phyloP scores from a whole-genome alignment of 148 eudicot genomes.

The Camellia japonica region DNA sequence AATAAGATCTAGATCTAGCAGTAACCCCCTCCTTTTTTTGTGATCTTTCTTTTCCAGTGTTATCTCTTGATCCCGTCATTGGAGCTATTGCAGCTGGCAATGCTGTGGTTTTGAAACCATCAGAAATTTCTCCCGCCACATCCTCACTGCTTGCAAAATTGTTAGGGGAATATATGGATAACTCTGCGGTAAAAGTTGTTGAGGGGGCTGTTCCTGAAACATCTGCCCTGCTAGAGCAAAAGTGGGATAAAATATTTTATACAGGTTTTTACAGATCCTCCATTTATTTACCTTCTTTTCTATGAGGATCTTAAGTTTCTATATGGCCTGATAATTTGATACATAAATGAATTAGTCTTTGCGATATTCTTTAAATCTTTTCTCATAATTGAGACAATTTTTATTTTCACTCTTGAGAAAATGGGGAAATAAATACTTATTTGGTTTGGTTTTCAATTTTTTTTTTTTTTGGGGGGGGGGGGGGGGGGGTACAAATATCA shows the following conservation, averaged over 20 bases:
- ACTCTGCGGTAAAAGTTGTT: conserved; percentile 45
- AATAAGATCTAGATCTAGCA: not conserved
- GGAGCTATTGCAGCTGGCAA: conserved; percentile 77
- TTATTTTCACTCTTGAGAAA: not conserved
- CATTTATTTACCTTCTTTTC: not conserved
- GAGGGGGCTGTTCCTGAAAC: conserved; percentile 60
- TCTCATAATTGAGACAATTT: not conserved
- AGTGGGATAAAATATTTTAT: conserved; percentile 68
- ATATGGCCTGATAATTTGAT: not conserved
- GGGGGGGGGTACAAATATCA: no score
- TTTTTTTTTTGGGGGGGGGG: not conserved
- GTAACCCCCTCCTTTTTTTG: not conserved
- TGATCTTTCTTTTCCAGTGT: conserved; percentile 30
- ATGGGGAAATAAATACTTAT: not conserved
- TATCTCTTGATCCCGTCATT: conserved; percentile 57
- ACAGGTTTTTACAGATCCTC: conserved; percentile 41
- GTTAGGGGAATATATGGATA: conserved; percentile 41
- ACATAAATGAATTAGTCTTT: not conserved
- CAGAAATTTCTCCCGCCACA: conserved; percentile 59
- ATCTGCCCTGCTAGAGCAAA: conserved; percentile 42
- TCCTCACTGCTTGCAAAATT: conserved; percentile 44
- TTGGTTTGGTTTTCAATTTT: not conserved
- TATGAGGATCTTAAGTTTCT: not conserved
- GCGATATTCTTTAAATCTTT: conserved; percentile 4
- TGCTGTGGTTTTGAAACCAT: conserved; percentile 60